phyloP scores from a whole-genome alignment of 371 early-diverging fungal species.

The Syncephalastrum monosporum region DNA sequence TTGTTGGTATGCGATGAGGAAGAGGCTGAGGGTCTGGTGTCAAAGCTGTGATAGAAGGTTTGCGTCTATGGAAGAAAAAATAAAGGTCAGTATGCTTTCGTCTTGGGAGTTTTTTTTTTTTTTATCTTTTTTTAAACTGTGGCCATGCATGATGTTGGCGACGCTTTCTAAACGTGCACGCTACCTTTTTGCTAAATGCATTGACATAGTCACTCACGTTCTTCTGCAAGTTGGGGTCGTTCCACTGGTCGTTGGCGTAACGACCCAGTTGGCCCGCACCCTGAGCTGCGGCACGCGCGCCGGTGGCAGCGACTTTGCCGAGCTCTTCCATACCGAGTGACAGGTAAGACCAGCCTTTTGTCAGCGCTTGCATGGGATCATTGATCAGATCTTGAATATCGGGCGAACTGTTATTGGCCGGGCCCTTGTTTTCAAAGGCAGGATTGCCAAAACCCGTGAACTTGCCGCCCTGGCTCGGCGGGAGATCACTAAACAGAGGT shows the following conservation, averaged over 20 bases:
- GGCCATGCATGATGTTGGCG: too few relatives aligned
- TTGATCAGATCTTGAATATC: conserved; percentile 73
- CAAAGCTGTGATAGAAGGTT: conserved; percentile 19
- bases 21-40: conserved; percentile 11
- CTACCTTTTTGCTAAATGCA: conserved; percentile 68
- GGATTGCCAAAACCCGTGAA: conserved; percentile 88
- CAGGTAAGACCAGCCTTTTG: conserved; percentile 84
- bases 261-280: conserved; percentile 69
- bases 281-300: conserved; percentile 72
- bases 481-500: conserved; percentile 50
- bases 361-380: conserved; percentile 80
- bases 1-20: conserved; percentile 13
- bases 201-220: conserved; percentile 71
- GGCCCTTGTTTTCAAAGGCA: conserved; percentile 37
- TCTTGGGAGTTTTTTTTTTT: too few relatives aligned
- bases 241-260: conserved; percentile 75
- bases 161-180: not conserved
- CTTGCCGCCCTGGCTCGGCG: conserved; percentile 92
- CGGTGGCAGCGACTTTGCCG: conserved; percentile 61
- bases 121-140: too few relatives aligned
- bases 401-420: conserved; percentile 28
- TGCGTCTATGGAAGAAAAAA: conserved; percentile 12
- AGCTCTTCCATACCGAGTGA: conserved; percentile 54
- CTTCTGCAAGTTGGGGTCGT: conserved; percentile 84
- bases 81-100: too few relatives aligned